These are phyloP conservation scores for Fusarium duplospermum DNA, from an alignment of 2,329 filamentous ascomycete species.

Conservation along the genomic window DNA sequence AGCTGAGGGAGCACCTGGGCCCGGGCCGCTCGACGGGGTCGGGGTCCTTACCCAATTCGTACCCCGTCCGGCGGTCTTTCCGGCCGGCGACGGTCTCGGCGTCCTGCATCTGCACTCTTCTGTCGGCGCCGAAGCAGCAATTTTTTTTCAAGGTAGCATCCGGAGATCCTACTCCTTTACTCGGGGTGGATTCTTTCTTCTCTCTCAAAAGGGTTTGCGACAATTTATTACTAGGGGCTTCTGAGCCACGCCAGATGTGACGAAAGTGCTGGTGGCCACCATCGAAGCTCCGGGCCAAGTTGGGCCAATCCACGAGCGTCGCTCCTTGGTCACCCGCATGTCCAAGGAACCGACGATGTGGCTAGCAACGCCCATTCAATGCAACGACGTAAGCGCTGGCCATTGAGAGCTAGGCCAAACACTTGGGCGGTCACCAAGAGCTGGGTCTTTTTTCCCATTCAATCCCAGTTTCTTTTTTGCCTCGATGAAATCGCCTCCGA, in stretches of 20 bases:
- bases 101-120: not conserved
- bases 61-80: conserved; percentile 11
- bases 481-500: not conserved
- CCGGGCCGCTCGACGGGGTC: conserved; percentile 33
- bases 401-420: not conserved
- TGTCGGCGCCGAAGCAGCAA: not conserved
- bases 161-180: not conserved
- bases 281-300: conserved; percentile 13
- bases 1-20: conserved; percentile 20
- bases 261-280: conserved; percentile 5
- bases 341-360: conserved; percentile 9
- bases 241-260: not conserved
- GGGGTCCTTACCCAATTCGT: conserved; percentile 31
- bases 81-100: conserved; percentile 25
- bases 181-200: not conserved
- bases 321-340: conserved; percentile 8
- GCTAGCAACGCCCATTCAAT: conserved; percentile 7
- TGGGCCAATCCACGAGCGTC: conserved; percentile 1
- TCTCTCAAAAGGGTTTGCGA: not conserved
- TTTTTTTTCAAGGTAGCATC: not conserved
- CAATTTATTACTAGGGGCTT: not conserved
- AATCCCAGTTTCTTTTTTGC: not conserved
- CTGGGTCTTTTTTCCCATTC: not conserved
- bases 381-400: conserved; percentile 19
- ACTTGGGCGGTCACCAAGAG: conserved; percentile 15